Evolutionary conservation across 2,329 filamentous ascomycete genomes (phyloP).

Genomic region (Aspergillus texensis): DNA sequence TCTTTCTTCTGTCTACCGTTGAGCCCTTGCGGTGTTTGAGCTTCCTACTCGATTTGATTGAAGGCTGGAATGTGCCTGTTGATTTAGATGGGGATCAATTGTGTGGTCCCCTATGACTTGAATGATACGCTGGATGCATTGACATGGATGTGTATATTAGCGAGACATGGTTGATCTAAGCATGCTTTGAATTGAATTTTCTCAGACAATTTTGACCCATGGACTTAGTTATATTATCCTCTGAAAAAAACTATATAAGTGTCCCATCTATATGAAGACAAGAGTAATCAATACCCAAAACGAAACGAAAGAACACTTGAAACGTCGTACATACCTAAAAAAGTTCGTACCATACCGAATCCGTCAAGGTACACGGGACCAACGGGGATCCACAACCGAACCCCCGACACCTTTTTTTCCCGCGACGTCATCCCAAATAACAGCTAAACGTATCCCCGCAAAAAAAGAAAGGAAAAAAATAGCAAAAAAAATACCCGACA

Average conservation of each 20-base stretch:
- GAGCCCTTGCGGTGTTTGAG: constrained; percentile 3
- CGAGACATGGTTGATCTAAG: background rate
- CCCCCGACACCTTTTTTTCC: background rate
- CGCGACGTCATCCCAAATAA: constrained; percentile 1
- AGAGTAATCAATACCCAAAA: background rate
- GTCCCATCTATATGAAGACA: background rate
- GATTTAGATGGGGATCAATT: background rate
- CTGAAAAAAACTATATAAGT: background rate
- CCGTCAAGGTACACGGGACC: background rate
- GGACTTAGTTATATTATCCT: background rate
- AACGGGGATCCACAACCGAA: background rate
- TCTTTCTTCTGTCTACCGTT: constrained; percentile 6
- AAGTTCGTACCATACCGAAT: background rate
- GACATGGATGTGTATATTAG: constrained; percentile 4
- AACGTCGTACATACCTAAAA: background rate
- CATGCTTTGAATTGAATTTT: background rate
- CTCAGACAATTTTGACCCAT: background rate
- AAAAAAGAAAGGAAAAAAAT: background rate
- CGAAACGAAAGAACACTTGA: background rate
- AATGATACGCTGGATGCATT: constrained; percentile 1
- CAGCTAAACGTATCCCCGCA: background rate
- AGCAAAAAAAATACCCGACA: background rate
- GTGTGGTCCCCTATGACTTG: background rate
- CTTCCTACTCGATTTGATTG: background rate
- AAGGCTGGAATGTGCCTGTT: background rate